phyloP scores from a whole-genome alignment of 139 green algal species.

The Klebsormidium nitens region DNA sequence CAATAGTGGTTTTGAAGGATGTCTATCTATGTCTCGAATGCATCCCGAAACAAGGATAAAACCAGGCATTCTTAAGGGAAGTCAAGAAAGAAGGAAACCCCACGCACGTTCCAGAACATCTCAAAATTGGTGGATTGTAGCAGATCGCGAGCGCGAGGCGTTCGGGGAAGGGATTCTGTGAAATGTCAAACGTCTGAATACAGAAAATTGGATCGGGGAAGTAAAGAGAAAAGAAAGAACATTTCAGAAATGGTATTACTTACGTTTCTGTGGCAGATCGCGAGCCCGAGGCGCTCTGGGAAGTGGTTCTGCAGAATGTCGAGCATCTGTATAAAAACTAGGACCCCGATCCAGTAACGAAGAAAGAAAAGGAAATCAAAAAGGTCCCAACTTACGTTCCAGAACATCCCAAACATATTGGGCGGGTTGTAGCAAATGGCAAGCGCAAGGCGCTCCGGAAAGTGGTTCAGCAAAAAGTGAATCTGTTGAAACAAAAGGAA shows the following conservation, averaged over 20 bases:
- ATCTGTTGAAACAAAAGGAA: not conserved
- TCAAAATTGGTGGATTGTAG: constrained; percentile 51
- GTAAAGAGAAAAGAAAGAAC: not conserved
- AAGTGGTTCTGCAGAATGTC: constrained; percentile 58
- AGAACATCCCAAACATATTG: constrained; percentile 50
- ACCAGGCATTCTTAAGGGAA: too few species aligned
- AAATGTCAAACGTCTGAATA: not conserved
- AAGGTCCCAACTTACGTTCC: constrained; percentile 26
- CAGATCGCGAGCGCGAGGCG: constrained; percentile 41
- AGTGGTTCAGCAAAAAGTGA: constrained; percentile 56
- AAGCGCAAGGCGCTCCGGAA: constrained; percentile 46
- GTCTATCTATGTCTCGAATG: too few species aligned
- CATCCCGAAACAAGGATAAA: too few species aligned
- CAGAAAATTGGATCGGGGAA: not conserved
- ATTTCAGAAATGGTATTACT: not conserved
- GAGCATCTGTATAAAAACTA: too few species aligned
- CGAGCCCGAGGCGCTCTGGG: constrained; percentile 46
- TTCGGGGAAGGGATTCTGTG: constrained; percentile 57
- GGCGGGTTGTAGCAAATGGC: constrained; percentile 49
- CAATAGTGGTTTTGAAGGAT: constrained; percentile 58
- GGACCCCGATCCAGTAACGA: too few species aligned
- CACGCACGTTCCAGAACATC: constrained; percentile 47
- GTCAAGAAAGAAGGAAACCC: not conserved
- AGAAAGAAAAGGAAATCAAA: too few species aligned
- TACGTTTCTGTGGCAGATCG: constrained; percentile 25